Percentiles rank a stretch among this genome's conserved stretches.
These are phyloP conservation scores for Fusarium concolor DNA, from an alignment of 2,329 filamentous ascomycete genomes.

Conservation along the genomic window DNA sequence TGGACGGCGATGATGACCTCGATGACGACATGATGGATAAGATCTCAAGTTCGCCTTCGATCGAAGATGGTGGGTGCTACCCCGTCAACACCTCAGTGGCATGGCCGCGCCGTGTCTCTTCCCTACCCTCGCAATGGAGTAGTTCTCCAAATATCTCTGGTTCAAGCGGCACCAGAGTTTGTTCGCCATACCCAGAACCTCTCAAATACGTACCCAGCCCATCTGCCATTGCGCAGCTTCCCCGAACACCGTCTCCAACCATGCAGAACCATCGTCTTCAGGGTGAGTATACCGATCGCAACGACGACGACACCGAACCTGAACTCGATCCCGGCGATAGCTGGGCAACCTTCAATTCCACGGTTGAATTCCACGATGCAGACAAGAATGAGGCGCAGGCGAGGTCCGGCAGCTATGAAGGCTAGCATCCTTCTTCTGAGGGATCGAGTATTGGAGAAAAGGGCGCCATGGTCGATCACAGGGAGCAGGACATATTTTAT, in stretches of 20 bases:
- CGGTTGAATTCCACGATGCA: conserved; percentile 22
- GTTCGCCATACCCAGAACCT: conserved; percentile 57
- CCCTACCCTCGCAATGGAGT: conserved; percentile 52
- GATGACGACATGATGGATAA: conserved; percentile 98
- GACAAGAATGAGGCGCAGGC: conserved; percentile 3
- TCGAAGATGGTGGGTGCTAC: conserved; percentile 94
- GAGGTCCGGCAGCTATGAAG: conserved; percentile 11
- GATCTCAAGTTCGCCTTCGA: conserved; percentile 98
- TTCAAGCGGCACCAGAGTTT: conserved; percentile 41
- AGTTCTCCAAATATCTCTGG: conserved; percentile 45
- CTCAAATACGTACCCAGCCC: conserved; percentile 47
- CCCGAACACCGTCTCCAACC: conserved; percentile 26
- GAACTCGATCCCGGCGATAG: conserved; percentile 30
- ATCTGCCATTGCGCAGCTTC: conserved; percentile 39
- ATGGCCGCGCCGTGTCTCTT: conserved; percentile 60
- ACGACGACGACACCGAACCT: conserved; percentile 49
- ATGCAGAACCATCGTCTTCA: conserved; percentile 59
- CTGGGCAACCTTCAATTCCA: conserved; percentile 18
- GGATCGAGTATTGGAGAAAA: conserved; percentile 2
- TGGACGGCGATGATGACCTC: conserved; percentile 76
- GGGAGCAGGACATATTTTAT: conserved; percentile 33
- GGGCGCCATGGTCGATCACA: not conserved
- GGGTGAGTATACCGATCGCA: conserved; percentile 58
- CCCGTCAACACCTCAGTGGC: conserved; percentile 51
- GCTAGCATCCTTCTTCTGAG: conserved; percentile 39